Evolutionary conservation across 768 basidiomycete genomes (phyloP).

Genomic region (Macrolepiota fuliginosa): DNA sequence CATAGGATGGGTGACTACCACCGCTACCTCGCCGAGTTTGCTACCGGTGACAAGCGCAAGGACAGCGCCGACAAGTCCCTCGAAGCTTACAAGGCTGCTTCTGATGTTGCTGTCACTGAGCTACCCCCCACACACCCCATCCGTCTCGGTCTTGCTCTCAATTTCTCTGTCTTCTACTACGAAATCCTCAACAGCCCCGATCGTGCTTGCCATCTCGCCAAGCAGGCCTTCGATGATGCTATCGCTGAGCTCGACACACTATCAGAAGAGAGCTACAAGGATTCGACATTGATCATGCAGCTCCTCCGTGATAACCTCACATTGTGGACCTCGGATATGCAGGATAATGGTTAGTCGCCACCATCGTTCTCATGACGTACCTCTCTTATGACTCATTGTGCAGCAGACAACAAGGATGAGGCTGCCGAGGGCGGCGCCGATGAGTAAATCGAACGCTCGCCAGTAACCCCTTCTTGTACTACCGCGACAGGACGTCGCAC

Average conservation of each 20-base stretch:
- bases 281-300: constrained; percentile 97
- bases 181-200: constrained; percentile 99
- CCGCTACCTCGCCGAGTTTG: constrained; percentile 98
- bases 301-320: constrained; percentile 96
- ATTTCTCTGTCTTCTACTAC: constrained; percentile 99
- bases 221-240: constrained; percentile 98
- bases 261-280: constrained; percentile 99
- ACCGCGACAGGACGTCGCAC: constrained; percentile 2
- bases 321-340: constrained; percentile 98
- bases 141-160: constrained; percentile 96
- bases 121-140: constrained; percentile 96
- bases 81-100: constrained; percentile 96
- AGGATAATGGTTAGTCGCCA: constrained; percentile 70
- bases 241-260: constrained; percentile 99
- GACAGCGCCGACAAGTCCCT: constrained; percentile 96
- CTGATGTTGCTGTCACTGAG: constrained; percentile 94
- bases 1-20: constrained; percentile 98
- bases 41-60: constrained; percentile 96
- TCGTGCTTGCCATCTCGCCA: constrained; percentile 97
- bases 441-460: constrained; percentile 42
- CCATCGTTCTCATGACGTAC: neutral
- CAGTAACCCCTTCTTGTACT: neutral
- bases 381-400: constrained; percentile 18
- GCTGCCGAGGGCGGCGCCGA: constrained; percentile 58
- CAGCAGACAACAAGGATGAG: constrained; percentile 70